Evolutionary conservation across 2,329 filamentous ascomycete genomes (phyloP), one percentile per base, ranked within the genome.

Genomic region (Diatrype stigma): DNA sequence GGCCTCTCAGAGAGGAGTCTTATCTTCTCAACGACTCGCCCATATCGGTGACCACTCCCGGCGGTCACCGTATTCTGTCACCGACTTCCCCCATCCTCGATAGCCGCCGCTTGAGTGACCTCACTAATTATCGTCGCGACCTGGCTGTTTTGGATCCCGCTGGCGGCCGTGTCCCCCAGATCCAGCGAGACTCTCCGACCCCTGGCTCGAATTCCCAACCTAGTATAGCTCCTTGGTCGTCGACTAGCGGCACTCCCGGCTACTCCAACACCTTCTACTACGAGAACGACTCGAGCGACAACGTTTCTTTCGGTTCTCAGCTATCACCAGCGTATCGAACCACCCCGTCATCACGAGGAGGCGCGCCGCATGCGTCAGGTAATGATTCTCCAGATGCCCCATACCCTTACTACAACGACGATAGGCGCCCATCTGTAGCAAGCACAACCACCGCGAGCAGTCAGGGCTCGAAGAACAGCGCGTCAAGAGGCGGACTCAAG

Each of bases 361-460:
- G 40, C 12, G 40, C 40, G 16, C 21, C 40, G 22, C 61, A 61
- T 23, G 49, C 49, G 22, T 56, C 74, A 16, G 72, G 71, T 54
- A 82, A 78, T 59, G 86, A 89, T 47, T 81, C 82, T 3, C 77
- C 81, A 8, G 85, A 87, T 48, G 70, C 73, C 40, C 72, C 80
- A 42, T 85, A 80, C 62, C 7, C 12, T 44, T 23, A 44, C 26
- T 83, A 80, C 63, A 74, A 76, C 54, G 89, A 96, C 63, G 87
- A 89, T 60, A 79, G 94, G 56, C 82, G 93, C 46, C 93, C 93
- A 2, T 97, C 94, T 3, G 81, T 90, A 47, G 91, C 91, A 37
- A 96, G 92, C 69, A 85, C 92, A 56, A 91, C 87, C 14, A 96
- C 79, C 4, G 83, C 89, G 51, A 94, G 92, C 70, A 96, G 93